These are phyloP conservation scores for Monilinia fructicola DNA, from an alignment of 2,329 filamentous ascomycete species.

Conservation along the genomic window DNA sequence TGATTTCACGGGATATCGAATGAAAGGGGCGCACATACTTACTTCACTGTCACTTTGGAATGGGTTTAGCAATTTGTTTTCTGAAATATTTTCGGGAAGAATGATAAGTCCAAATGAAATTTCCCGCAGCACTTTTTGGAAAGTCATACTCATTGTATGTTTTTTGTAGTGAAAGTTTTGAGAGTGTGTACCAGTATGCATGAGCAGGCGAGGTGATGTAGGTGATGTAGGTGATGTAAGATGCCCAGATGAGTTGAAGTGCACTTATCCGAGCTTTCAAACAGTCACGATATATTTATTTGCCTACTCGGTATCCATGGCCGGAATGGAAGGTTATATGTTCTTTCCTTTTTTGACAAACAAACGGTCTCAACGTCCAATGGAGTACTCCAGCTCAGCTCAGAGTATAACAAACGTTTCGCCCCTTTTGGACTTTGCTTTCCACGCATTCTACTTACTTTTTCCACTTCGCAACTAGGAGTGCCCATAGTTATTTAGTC, in stretches of 20 bases:
- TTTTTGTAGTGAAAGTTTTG: background rate
- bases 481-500: too few relatives aligned
- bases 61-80: background rate
- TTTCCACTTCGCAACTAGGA: background rate
- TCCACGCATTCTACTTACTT: background rate
- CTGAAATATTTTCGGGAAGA: background rate
- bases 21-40: background rate
- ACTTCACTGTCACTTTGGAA: background rate
- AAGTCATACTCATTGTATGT: background rate
- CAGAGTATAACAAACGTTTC: background rate
- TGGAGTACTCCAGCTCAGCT: too few relatives aligned
- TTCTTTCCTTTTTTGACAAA: conserved; percentile 12
- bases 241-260: background rate
- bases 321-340: background rate
- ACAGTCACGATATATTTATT: background rate
- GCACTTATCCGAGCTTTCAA: conserved; percentile 11
- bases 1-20: background rate
- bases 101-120: conserved; percentile 7
- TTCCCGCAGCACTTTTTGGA: too few relatives aligned
- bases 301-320: too few relatives aligned
- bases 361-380: background rate
- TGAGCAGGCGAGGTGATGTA: background rate
- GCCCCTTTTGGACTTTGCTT: background rate
- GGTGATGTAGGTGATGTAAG: background rate
- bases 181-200: background rate